A percentile compares a stretch with the other conserved stretches of the same genome.
phyloP scores from a whole-genome alignment of 2,329 filamentous ascomycete species.

The Allantophomopsis cytisporea region DNA sequence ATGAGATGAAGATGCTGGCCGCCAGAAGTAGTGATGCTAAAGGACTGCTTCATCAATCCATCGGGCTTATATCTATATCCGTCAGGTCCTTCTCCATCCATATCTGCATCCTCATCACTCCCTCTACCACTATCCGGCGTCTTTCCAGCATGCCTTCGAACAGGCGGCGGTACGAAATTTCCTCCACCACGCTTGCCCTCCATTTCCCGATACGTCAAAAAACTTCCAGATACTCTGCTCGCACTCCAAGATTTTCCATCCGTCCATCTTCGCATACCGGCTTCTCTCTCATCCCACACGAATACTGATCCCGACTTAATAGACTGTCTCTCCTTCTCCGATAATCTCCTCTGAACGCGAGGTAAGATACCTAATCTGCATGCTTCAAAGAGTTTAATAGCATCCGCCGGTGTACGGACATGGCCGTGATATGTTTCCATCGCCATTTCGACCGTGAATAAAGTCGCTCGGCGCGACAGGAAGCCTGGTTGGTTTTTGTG shows the following conservation, averaged over 20 bases:
- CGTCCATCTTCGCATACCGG: conserved; percentile 96
- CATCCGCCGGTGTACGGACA: conserved; percentile 90
- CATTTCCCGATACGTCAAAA: conserved; percentile 96
- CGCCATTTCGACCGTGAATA: conserved; percentile 11
- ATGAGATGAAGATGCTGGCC: conserved; percentile 93
- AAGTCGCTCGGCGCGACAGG: neutral
- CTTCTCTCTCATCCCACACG: conserved; percentile 98
- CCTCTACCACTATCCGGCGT: conserved; percentile 71
- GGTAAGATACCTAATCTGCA: conserved; percentile 82
- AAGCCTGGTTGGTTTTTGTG: neutral
- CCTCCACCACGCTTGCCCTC: conserved; percentile 87
- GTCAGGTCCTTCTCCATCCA: conserved; percentile 61
- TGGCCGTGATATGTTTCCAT: conserved; percentile 98
- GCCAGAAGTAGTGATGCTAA: conserved; percentile 89
- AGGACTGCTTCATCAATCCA: conserved; percentile 98
- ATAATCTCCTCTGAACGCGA: conserved; percentile 87
- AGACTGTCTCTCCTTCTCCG: conserved; percentile 91
- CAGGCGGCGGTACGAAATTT: conserved; percentile 44
- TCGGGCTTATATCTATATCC: conserved; percentile 93
- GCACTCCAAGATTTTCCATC: conserved; percentile 99
- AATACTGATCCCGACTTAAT: conserved; percentile 96
- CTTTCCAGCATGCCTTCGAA: conserved; percentile 49
- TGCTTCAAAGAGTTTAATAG: conserved; percentile 97
- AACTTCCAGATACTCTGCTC: conserved; percentile 92
- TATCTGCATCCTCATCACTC: conserved; percentile 70